Evolutionary conservation across 192 early-diverging fungal species (phyloP), one percentile per base, ranked within the genome.

Genomic region (Rhizoclosmatium globosum): DNA sequence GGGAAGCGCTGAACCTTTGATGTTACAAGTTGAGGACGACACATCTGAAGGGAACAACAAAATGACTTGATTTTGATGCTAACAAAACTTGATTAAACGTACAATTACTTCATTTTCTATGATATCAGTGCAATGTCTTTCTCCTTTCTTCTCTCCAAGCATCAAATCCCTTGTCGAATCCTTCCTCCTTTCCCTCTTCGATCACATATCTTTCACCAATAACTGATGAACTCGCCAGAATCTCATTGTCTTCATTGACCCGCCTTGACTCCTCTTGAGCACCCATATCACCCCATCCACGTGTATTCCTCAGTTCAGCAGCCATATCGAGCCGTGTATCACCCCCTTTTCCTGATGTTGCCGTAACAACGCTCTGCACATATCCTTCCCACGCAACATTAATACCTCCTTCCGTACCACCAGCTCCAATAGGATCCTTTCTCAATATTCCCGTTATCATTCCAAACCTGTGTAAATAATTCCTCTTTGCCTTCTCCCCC

Each of bases 261-360:
- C 56, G 60, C 21, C 15, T 43, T 39, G 60, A 19, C 39, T 71
- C 69, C 13, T 71, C 48, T 7, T 56, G 3, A 2, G 15, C 47
- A 15, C 43, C 50, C 68, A 60, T 68, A 59, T 62, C 41, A 15
- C 60, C 43, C 78, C 78, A 79, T 17, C 56, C n/a, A 0, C 38
- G 43, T 42, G 68, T 56, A 23, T 57, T 64, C 41, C 47, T 31
- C 59, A 79, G 2, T n/a, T 69, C 70, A 59, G 78, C 59, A 2
- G 78, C 70, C 60, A 79, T 79, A 65, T 79, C 61, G 4, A 79
- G 62, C 47, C 78, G 23, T 38, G 74, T 67, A 47, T 76, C 74
- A 41, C 46, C 13, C 45, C 39, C 17, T 41, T 76, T 64, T 2
- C 31, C 42, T 3, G 64, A 61, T 43, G 53, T 59, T 53, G 74